These are phyloP conservation scores for Rhizoctonia solani DNA, from an alignment of 1,284 basidiomycete species.

Conservation along the genomic window DNA sequence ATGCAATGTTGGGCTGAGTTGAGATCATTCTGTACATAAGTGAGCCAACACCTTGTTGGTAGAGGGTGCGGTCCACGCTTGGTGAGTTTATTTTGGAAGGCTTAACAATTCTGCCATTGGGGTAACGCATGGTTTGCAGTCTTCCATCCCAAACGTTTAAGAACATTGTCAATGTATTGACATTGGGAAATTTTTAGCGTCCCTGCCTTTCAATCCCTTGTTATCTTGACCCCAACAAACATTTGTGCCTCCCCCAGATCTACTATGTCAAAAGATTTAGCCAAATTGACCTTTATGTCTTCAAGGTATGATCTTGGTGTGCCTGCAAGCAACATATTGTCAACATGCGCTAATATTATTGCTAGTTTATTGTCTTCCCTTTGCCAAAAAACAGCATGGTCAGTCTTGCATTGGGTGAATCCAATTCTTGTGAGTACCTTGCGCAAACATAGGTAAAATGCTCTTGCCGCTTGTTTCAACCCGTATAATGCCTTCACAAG, in stretches of 20 bases:
- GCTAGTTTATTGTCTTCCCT: conserved; percentile 1
- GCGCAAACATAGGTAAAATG: conserved; percentile 16
- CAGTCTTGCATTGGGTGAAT: conserved; percentile 35
- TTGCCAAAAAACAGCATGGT: conserved; percentile 24
- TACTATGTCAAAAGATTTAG: conserved; percentile 38
- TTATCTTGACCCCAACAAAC: conserved; percentile 39
- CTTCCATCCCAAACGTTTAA: conserved; percentile 41
- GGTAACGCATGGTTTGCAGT: conserved; percentile 40
- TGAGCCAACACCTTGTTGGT: conserved; percentile 32
- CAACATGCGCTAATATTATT: no score
- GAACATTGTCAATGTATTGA: no score
- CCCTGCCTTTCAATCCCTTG: conserved; percentile 10
- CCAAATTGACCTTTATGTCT: conserved; percentile 1
- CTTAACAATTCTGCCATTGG: conserved; percentile 22
- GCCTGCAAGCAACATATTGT: no score
- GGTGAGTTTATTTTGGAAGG: conserved; percentile 8
- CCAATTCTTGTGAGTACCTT: conserved; percentile 35
- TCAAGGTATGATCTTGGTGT: no score
- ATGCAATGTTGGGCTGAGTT: conserved; percentile 40
- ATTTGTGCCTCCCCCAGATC: conserved; percentile 39
- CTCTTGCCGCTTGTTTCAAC: conserved; percentile 40
- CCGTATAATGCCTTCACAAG: conserved; percentile 40
- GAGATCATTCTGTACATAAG: conserved; percentile 41
- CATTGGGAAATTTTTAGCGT: neutral
- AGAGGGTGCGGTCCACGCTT: neutral